phyloP scores from a whole-genome alignment of 176 grass and related monocot genomes.

The Rhipidocladum racemiflorum region DNA sequence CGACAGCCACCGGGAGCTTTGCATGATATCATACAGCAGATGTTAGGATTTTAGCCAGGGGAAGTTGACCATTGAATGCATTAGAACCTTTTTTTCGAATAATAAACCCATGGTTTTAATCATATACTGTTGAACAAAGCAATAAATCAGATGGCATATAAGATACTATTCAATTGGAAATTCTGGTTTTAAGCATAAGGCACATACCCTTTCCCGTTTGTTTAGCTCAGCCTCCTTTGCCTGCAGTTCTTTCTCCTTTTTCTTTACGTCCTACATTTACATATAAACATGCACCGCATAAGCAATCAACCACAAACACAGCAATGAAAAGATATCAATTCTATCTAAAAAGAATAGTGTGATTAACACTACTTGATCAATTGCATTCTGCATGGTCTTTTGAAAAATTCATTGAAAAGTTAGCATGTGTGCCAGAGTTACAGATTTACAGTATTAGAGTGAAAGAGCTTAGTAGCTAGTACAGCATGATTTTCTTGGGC shows the following conservation, averaged over 20 bases:
- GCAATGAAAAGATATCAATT: slow-evolving; percentile 13
- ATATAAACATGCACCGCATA: background rate
- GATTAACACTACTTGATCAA: background rate
- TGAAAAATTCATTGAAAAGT: background rate
- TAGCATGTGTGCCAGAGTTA: background rate
- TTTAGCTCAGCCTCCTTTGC: slow-evolving; percentile 86
- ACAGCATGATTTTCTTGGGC: background rate
- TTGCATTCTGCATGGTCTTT: background rate
- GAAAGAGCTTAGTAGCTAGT: background rate
- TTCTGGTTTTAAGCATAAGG: slow-evolving; percentile 14
- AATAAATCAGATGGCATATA: background rate
- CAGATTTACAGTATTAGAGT: background rate
- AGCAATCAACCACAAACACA: background rate
- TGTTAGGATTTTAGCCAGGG: background rate
- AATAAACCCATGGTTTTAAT: background rate
- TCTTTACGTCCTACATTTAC: slow-evolving; percentile 56
- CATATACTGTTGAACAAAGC: background rate
- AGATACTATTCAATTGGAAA: background rate
- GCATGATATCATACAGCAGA: background rate
- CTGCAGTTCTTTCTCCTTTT: slow-evolving; percentile 83
- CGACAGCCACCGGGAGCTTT: background rate
- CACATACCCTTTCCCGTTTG: slow-evolving; percentile 77
- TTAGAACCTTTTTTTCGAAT: background rate
- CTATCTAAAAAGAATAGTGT: slow-evolving; percentile 7
- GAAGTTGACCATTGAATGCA: background rate